Evolutionary conservation across 1,284 basidiomycete genomes (phyloP).

Genomic region (Heterobasidion occidentale): DNA sequence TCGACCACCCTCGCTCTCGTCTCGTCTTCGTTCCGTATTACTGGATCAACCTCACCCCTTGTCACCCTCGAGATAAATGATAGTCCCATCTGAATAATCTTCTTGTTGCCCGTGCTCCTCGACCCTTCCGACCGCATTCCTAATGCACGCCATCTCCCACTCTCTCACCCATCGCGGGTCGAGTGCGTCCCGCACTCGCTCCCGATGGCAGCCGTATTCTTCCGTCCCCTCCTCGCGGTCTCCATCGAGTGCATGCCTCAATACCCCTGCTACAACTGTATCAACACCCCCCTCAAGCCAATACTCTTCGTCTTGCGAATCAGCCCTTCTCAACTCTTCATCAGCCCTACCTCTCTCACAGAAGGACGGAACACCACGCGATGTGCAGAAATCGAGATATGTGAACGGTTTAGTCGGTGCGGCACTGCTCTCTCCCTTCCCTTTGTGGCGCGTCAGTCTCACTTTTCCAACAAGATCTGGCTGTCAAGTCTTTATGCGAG

Average conservation of each 20-base stretch:
- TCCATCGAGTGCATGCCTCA: constrained; percentile 38
- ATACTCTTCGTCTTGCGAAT: constrained; percentile 27
- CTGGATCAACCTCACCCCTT: neutral
- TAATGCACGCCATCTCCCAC: constrained; percentile 51
- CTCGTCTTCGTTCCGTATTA: neutral
- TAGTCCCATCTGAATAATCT: constrained; percentile 11
- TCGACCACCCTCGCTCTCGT: neutral
- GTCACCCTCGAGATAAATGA: constrained; percentile 5
- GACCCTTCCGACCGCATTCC: constrained; percentile 13
- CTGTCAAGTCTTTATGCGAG: constrained; percentile 63
- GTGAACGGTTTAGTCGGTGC: constrained; percentile 60
- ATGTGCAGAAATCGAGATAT: constrained; percentile 54
- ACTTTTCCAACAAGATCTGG: constrained; percentile 47
- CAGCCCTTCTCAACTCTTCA: constrained; percentile 25
- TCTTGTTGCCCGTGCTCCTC: constrained; percentile 13
- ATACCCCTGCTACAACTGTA: constrained; percentile 55
- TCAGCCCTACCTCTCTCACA: constrained; percentile 24
- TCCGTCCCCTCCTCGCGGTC: constrained; percentile 32
- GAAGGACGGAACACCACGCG: constrained; percentile 30
- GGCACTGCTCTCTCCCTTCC: constrained; percentile 19
- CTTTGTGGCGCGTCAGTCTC: constrained; percentile 10
- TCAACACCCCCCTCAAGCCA: constrained; percentile 30
- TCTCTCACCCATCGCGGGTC: constrained; percentile 61
- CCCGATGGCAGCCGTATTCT: constrained; percentile 72
- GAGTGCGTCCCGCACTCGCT: constrained; percentile 51